phyloP scores from a whole-genome alignment of 306 rosid genomes.

The Datisca glomerata region DNA sequence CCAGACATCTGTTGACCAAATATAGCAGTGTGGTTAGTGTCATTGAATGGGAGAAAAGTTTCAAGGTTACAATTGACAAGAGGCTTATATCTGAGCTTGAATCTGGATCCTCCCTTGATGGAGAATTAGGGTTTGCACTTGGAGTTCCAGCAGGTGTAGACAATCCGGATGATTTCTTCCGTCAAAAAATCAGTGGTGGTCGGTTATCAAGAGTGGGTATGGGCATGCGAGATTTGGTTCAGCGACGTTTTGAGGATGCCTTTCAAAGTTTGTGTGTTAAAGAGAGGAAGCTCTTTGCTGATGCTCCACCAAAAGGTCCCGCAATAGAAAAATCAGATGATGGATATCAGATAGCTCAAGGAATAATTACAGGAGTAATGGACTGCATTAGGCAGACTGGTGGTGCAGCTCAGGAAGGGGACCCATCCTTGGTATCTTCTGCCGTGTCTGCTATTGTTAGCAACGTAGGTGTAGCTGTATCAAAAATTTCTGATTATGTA shows the following conservation, averaged over 20 bases:
- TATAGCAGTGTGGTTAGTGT: slow-evolving; percentile 62
- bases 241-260: slow-evolving; percentile 58
- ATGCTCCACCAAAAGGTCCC: slow-evolving; percentile 48
- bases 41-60: slow-evolving; percentile 73
- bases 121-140: slow-evolving; percentile 66
- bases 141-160: slow-evolving; percentile 91
- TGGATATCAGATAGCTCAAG: slow-evolving; percentile 71
- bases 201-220: slow-evolving; percentile 67
- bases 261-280: slow-evolving; percentile 46
- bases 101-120: slow-evolving; percentile 52
- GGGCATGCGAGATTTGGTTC: slow-evolving; percentile 82
- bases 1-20: slow-evolving; percentile 58
- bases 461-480: slow-evolving; percentile 52
- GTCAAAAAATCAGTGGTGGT: slow-evolving; percentile 74
- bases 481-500: slow-evolving; percentile 52
- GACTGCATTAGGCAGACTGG: slow-evolving; percentile 92
- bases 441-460: slow-evolving; percentile 84
- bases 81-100: slow-evolving; percentile 80
- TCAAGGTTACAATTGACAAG: slow-evolving; percentile 55
- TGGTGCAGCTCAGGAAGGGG: slow-evolving; percentile 99
- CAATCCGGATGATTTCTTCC: slow-evolving; percentile 87
- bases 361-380: slow-evolving; percentile 54
- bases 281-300: slow-evolving; percentile 56
- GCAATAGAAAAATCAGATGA: slow-evolving; percentile 75
- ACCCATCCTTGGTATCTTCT: slow-evolving; percentile 85